Conservation (phyloP, 1,284 basidiomycete genomes). For the Singerocomus rubriflavus region DNA sequence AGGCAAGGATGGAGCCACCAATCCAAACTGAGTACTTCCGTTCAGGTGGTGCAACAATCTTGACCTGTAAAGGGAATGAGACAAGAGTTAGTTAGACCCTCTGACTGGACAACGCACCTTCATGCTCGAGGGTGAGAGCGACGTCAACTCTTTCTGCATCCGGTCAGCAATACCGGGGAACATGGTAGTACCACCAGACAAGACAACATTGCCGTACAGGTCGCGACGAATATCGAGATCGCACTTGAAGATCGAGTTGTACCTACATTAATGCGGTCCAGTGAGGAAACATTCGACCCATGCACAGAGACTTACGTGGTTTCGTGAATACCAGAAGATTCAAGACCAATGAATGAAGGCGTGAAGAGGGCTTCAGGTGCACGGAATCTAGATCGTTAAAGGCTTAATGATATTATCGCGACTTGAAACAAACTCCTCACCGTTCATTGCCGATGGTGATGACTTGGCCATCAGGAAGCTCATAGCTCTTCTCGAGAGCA, state of each 20-base stretch:
- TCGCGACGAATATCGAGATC: constrained; percentile 85
- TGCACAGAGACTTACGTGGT: constrained; percentile 62
- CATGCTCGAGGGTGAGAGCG: constrained; percentile 78
- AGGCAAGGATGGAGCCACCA: constrained; percentile 96
- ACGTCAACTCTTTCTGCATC: constrained; percentile 97
- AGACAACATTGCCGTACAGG: constrained; percentile 91
- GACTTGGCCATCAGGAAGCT: constrained; percentile 94
- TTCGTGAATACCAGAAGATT: constrained; percentile 94
- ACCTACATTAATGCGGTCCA: constrained; percentile 42
- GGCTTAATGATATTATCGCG: constrained; percentile 6
- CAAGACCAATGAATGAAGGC: constrained; percentile 90
- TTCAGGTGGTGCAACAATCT: constrained; percentile 91
- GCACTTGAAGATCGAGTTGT: constrained; percentile 86
- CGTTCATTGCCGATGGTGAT: constrained; percentile 97
- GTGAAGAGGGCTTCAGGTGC: constrained; percentile 97
- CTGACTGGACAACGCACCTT: constrained; percentile 59
- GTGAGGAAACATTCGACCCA: not conserved
- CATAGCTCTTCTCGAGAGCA: constrained; percentile 92
- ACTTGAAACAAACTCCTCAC: constrained; percentile 36
- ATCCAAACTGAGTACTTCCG: constrained; percentile 98
- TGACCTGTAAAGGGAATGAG: constrained; percentile 61
- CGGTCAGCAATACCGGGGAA: constrained; percentile 97
- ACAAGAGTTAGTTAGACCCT: not conserved
- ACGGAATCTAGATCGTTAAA: constrained; percentile 67
- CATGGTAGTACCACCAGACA: constrained; percentile 97